Evolutionary conservation across 768 basidiomycete species (phyloP).

Genomic region (Cystofilobasidium bisporidii): DNA sequence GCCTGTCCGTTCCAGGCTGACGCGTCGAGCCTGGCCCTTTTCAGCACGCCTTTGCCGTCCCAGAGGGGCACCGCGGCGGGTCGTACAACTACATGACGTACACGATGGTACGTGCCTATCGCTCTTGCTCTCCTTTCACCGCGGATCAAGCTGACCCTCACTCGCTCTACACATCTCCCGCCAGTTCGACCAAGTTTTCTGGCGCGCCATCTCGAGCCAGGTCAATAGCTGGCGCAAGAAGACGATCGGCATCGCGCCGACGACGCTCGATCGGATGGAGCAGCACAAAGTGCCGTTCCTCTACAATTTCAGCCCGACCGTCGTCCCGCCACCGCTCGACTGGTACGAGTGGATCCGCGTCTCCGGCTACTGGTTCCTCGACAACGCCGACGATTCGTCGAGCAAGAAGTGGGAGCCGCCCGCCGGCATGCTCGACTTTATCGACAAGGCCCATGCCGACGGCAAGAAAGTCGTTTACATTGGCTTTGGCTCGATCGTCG

Average conservation of each 20-base stretch:
- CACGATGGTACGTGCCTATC: slow-evolving; percentile 15
- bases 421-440: slow-evolving; percentile 65
- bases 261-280: slow-evolving; percentile 88
- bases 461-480: slow-evolving; percentile 93
- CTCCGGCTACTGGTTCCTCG: slow-evolving; percentile 69
- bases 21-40: background rate
- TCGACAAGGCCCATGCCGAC: slow-evolving; percentile 60
- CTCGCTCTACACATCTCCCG: slow-evolving; percentile 43
- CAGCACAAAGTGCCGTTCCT: slow-evolving; percentile 95
- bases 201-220: slow-evolving; percentile 86
- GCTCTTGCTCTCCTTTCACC: background rate
- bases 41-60: slow-evolving; percentile 86
- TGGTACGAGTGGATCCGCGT: slow-evolving; percentile 99
- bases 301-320: slow-evolving; percentile 87
- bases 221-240: slow-evolving; percentile 88
- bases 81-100: slow-evolving; percentile 86
- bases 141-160: background rate
- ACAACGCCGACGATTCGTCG: slow-evolving; percentile 73
- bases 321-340: slow-evolving; percentile 87
- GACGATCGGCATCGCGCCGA: slow-evolving; percentile 61
- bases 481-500: slow-evolving; percentile 44
- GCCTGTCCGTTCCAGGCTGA: background rate
- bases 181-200: slow-evolving; percentile 94
- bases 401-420: slow-evolving; percentile 70
- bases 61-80: slow-evolving; percentile 94